These are phyloP conservation scores for Yarrowia sp. DNA, from an alignment of 805 yeast genomes.

Conservation along the genomic window DNA sequence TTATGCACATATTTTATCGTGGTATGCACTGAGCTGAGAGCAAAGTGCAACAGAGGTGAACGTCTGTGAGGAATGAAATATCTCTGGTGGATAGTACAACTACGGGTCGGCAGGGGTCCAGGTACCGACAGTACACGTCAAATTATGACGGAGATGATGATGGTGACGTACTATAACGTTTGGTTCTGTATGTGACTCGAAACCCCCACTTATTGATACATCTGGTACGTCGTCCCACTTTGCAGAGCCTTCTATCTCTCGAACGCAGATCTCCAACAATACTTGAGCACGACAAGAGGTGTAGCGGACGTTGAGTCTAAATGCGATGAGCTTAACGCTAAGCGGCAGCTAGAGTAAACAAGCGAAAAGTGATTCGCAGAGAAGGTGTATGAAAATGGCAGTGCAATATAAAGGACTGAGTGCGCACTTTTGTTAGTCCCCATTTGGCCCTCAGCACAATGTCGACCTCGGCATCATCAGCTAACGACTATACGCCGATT, in stretches of 20 bases:
- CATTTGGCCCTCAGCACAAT: conserved; percentile 19
- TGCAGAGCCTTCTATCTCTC: not conserved
- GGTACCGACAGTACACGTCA: not conserved
- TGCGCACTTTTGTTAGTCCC: not conserved
- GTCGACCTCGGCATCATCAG: conserved; percentile 5
- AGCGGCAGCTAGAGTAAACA: conserved; percentile 9
- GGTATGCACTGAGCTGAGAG: conserved; percentile 4
- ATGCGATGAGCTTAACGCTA: conserved; percentile 13
- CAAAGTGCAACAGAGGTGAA: not conserved
- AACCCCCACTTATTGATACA: not conserved
- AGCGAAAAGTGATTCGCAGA: conserved; percentile 3
- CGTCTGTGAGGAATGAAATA: conserved; percentile 15
- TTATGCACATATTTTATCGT: conserved; percentile 20
- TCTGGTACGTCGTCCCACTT: not conserved
- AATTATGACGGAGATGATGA: not conserved
- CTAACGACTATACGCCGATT: not conserved
- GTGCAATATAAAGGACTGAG: conserved; percentile 11
- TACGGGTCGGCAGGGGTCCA: not conserved
- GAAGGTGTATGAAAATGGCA: not conserved
- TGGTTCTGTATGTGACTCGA: not conserved
- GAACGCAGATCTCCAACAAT: conserved; percentile 11
- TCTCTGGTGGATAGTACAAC: not conserved
- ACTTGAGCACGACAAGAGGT: conserved; percentile 9
- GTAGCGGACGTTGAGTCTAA: conserved; percentile 5
- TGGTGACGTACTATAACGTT: not conserved